phyloP scores from a whole-genome alignment of 805 yeast genomes.

The Candida golubevii region DNA sequence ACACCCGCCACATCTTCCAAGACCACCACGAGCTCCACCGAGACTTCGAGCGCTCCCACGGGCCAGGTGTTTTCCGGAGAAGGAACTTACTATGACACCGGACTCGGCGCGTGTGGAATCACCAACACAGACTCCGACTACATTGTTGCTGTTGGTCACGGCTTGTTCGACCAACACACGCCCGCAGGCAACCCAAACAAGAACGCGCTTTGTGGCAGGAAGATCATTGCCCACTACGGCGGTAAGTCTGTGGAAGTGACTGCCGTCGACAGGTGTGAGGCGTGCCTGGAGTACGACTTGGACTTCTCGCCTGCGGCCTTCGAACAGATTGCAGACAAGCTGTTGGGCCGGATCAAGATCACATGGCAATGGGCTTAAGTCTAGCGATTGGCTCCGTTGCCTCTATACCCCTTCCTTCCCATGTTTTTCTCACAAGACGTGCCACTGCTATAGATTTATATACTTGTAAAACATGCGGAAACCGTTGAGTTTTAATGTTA shows the following conservation, averaged over 20 bases:
- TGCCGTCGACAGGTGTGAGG: constrained; percentile 56
- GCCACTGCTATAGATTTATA: too few relatives aligned
- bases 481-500: too few relatives aligned
- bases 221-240: constrained; percentile 42
- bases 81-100: constrained; percentile 48
- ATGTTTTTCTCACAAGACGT: too few relatives aligned
- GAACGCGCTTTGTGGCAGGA: constrained; percentile 50
- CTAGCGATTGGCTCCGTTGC: too few relatives aligned
- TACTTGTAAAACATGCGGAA: too few relatives aligned
- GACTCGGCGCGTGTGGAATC: constrained; percentile 54
- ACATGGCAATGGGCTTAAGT: constrained; percentile 41
- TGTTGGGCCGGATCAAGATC: constrained; percentile 51
- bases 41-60: constrained; percentile 12
- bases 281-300: constrained; percentile 46
- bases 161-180: constrained; percentile 34
- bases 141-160: constrained; percentile 50
- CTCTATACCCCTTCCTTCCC: too few relatives aligned
- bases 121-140: constrained; percentile 41
- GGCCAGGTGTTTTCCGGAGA: constrained; percentile 31
- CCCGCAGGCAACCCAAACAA: constrained; percentile 39
- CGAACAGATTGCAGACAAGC: constrained; percentile 44
- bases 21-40: constrained; percentile 2
- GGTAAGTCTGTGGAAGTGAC: constrained; percentile 54
- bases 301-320: constrained; percentile 65
- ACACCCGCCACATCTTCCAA: neutral